Base-by-base conservation (phyloP, 371 early-diverging fungal genomes). In the Conidiobolus incongruus region DNA sequence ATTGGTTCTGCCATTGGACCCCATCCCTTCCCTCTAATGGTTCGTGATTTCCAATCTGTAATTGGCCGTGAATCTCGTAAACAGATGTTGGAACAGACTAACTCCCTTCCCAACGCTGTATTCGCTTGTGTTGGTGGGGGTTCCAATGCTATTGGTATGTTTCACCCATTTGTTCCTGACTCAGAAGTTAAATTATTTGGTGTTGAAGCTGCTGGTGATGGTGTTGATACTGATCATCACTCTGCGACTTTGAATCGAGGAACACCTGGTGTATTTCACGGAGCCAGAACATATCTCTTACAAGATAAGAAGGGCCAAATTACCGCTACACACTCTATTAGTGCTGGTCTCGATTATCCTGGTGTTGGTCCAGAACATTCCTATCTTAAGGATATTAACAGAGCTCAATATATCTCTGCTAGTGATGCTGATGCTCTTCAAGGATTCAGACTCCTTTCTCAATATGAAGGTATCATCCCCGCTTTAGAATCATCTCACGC, bases 281-380 rank as follows among this genome's bases (percentile, higher is more conserved):
- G 96, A 32, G 86, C 94, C 3, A 69, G 79, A 46, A 90, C 96
- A 6, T 90, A 84, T 49, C 61, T 96, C 42, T 61, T 93, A 47
- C 94, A 96, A 62, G 91, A 94, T 55, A 52, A 55, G 16, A 74
- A 83, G 50, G 96, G 96, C 13, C 94, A 93, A 61, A 90, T 96
- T 58, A 67, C 75, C 51, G 86, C 90, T 52, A 90, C 96, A 1
- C 89, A 94, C 58, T 79, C 80, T 38, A 81, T 96, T 53, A 78
- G 82, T 46, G 91, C 94, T 55, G 96, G 94, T 19, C 66, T 95
- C 38, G 90, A 92, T 64, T 94, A 95, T 58, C 92, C 96, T 3
- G 94, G 92, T 50, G 93, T 94, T 33, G 94, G 94, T 20, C 94
- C 94, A 17, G 94, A 95, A 56, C 93, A 91, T 54, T 75, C 92